A percentile compares a stretch with the other conserved stretches of the same genome.
Conservation (phyloP, 2,329 filamentous ascomycete genomes). For the Fusarium chaquense region DNA sequence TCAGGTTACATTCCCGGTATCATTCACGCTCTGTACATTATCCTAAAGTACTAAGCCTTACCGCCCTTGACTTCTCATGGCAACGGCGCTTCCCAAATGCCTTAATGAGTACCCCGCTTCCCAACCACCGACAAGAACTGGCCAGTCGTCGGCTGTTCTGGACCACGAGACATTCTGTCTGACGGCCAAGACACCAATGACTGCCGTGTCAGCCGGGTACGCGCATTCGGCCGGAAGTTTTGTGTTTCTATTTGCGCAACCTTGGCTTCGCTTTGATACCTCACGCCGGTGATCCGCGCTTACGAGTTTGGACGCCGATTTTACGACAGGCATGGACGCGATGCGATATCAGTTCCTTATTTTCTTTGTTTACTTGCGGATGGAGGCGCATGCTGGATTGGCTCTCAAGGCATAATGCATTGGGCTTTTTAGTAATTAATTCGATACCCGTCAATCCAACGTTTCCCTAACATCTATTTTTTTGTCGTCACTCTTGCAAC, state of each 20-base stretch:
- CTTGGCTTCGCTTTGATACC: conserved; percentile 36
- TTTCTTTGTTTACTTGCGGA: conserved; percentile 38
- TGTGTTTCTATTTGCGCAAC: conserved; percentile 31
- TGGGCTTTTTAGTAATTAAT: conserved; percentile 49
- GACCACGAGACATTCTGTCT: conserved; percentile 28
- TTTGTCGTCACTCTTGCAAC: background rate
- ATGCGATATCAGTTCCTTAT: conserved; percentile 15
- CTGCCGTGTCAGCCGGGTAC: conserved; percentile 36
- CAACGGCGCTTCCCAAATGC: conserved; percentile 21
- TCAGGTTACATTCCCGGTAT: conserved; percentile 78
- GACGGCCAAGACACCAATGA: conserved; percentile 38
- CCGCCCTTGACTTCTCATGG: conserved; percentile 26
- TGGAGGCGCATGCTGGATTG: conserved; percentile 45
- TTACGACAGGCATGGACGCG: conserved; percentile 38
- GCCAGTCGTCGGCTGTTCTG: conserved; percentile 25
- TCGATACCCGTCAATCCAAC: conserved; percentile 50
- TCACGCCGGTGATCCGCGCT: conserved; percentile 34
- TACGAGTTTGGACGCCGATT: conserved; percentile 35
- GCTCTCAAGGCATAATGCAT: conserved; percentile 43
- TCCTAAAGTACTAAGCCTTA: conserved; percentile 80
- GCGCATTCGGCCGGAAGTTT: conserved; percentile 9
- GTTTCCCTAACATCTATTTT: conserved; percentile 25
- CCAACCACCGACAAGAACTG: conserved; percentile 21
- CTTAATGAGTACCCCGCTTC: conserved; percentile 35
- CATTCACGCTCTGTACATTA: conserved; percentile 94